Evolutionary conservation across 208 protist genomes (phyloP), one percentile per base, ranked within the genome.

Genomic region (Phytomonas sp.): DNA sequence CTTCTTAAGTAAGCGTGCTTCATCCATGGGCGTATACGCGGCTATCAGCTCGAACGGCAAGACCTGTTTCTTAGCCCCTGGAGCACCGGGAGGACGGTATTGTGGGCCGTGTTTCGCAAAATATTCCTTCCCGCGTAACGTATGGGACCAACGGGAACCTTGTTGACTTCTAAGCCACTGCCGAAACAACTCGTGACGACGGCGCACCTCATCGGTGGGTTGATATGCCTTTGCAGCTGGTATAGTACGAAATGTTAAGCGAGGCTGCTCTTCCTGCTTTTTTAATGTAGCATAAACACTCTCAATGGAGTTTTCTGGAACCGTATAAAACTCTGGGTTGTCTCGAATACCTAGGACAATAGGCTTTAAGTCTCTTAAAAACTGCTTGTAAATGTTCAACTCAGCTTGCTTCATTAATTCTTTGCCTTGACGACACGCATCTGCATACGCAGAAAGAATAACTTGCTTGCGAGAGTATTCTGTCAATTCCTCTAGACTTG

Each of bases 241-340:
- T 70, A 97, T 97, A 13, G 92, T 97, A 62, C 92, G 89, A 60
- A 90, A 73, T 43, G 51, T 71, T 29, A 73, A 63, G 29, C 75
- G 32, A 46, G 28, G 61, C 63, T 26, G 0, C 65, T 66, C 34
- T 64, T 60, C 26, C 63, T 40, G 29, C 4, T n/a, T 67, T 26
- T 68, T 73, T 72, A 96, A 71, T n/a, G 85, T 85, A 17, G 87
- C 91, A 64, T 84, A 77, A 30, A 89, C 60, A 23, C 85, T 92
- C 69, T 96, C 91, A 4, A 88, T 66, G 29, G 82, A 76, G 60
- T 87, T 75, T 56, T 87, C 82, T 0, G 88, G 62, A 15, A 95
- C 87, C 6, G 92, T 97, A 78, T 94, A 97, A 77, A 97, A 97
- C 82, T 97, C 89, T 15, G 89, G 86, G 67, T 97, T 97, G 65